Conservation (phyloP, 306 rosid species). For the Vigna nakashimae region DNA sequence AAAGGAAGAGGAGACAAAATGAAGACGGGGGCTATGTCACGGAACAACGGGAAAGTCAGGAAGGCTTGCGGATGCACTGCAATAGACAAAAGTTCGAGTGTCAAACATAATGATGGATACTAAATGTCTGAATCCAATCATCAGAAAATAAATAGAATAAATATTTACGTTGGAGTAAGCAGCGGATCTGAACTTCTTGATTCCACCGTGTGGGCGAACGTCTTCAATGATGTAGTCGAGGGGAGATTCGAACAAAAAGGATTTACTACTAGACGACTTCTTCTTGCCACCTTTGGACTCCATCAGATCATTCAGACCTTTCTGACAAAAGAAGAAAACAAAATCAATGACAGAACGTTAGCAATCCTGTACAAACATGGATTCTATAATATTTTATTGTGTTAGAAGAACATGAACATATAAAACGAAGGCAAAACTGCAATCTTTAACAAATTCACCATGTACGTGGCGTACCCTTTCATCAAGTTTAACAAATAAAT, state of each 20-base stretch:
- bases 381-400: background rate
- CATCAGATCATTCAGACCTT: constrained; percentile 85
- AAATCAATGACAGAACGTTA: background rate
- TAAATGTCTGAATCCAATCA: constrained; percentile 8
- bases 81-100: constrained; percentile 4
- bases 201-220: constrained; percentile 96
- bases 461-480: background rate
- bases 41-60: constrained; percentile 57
- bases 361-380: background rate
- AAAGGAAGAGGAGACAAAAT: constrained; percentile 2
- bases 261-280: constrained; percentile 84
- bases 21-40: constrained; percentile 49
- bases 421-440: background rate
- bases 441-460: constrained; percentile 26
- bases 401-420: background rate
- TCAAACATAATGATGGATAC: background rate
- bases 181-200: constrained; percentile 96
- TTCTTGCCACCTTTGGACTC: constrained; percentile 92
- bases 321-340: constrained; percentile 43
- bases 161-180: constrained; percentile 95
- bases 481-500: background rate
- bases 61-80: constrained; percentile 97
- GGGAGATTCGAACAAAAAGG: constrained; percentile 89
- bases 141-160: background rate
- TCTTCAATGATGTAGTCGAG: constrained; percentile 97